A percentile compares a stretch with the other conserved stretches of the same genome.
These are phyloP conservation scores for Penicillium sumatraense DNA, from an alignment of 2,329 filamentous ascomycete genomes.

Conservation along the genomic window DNA sequence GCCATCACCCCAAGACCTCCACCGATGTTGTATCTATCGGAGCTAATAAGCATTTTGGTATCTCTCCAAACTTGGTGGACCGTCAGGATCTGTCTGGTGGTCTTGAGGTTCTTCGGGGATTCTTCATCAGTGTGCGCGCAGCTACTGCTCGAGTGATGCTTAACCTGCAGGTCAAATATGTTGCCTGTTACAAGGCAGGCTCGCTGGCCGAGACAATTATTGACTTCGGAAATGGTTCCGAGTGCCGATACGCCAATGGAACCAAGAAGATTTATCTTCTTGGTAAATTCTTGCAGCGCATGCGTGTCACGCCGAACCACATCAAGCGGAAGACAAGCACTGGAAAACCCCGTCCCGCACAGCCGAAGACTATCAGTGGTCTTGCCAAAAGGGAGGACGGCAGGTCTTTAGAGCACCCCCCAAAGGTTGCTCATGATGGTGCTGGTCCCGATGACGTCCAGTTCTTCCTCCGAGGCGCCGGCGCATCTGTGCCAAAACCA, in stretches of 20 bases:
- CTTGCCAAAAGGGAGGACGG: slow-evolving; percentile 51
- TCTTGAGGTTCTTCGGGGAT: slow-evolving; percentile 63
- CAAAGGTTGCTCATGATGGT: slow-evolving; percentile 41
- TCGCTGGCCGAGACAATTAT: slow-evolving; percentile 45
- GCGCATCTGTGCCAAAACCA: slow-evolving; percentile 15
- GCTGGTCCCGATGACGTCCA: slow-evolving; percentile 58
- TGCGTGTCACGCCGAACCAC: slow-evolving; percentile 50
- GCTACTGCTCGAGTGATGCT: slow-evolving; percentile 62
- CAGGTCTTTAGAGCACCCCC: slow-evolving; percentile 36
- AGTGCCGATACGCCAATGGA: slow-evolving; percentile 6
- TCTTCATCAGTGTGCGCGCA: slow-evolving; percentile 65
- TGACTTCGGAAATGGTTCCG: slow-evolving; percentile 31
- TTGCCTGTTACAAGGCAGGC: slow-evolving; percentile 60
- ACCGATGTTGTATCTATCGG: slow-evolving; percentile 52
- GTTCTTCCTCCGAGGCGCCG: slow-evolving; percentile 54
- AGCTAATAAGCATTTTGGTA: slow-evolving; percentile 58
- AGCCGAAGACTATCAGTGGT: slow-evolving; percentile 52
- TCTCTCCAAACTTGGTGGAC: slow-evolving; percentile 39
- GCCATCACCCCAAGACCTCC: slow-evolving; percentile 50
- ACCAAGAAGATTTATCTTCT: slow-evolving; percentile 23
- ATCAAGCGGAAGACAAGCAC: slow-evolving; percentile 41
- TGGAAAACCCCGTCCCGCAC: slow-evolving; percentile 34
- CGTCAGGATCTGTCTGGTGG: slow-evolving; percentile 52
- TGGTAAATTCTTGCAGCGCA: slow-evolving; percentile 42
- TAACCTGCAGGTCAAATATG: slow-evolving; percentile 66